These are phyloP conservation scores for Coriolopsis trogii DNA, from an alignment of 1,284 basidiomycete species.

Conservation along the genomic window DNA sequence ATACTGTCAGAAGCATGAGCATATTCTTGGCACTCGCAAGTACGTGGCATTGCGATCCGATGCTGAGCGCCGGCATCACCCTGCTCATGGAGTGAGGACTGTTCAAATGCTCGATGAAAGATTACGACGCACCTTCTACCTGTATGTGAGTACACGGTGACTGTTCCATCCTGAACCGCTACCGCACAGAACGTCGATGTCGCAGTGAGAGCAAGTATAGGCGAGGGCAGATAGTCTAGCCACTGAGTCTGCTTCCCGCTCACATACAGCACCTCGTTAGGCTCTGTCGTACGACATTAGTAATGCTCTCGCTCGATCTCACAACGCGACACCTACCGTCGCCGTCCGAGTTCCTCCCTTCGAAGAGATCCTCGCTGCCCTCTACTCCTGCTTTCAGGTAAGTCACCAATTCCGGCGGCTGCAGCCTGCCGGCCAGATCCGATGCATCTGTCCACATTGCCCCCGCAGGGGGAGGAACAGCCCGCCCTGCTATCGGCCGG, in stretches of 20 bases:
- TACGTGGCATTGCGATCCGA: slow-evolving; percentile 74
- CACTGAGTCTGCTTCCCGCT: slow-evolving; percentile 75
- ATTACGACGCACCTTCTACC: slow-evolving; percentile 59
- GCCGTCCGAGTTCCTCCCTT: slow-evolving; percentile 78
- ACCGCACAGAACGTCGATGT: slow-evolving; percentile 75
- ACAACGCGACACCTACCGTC: slow-evolving; percentile 45
- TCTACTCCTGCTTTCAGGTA: slow-evolving; percentile 62
- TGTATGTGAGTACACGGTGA: slow-evolving; percentile 79
- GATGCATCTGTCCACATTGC: slow-evolving; percentile 21
- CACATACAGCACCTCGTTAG: slow-evolving; percentile 70
- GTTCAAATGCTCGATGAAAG: background rate
- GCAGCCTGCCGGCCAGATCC: slow-evolving; percentile 39
- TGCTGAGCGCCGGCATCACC: slow-evolving; percentile 70
- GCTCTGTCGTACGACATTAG: slow-evolving; percentile 39
- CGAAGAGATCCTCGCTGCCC: slow-evolving; percentile 68
- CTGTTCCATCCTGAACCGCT: slow-evolving; percentile 73
- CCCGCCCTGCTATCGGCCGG: slow-evolving; percentile 49
- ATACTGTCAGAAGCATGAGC: slow-evolving; percentile 73
- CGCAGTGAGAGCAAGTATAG: slow-evolving; percentile 67
- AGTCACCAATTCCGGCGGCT: slow-evolving; percentile 59
- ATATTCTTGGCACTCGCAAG: slow-evolving; percentile 66
- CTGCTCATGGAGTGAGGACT: slow-evolving; percentile 40
- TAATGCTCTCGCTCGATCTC: too few species aligned
- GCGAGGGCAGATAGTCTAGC: slow-evolving; percentile 84
- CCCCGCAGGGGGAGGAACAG: slow-evolving; percentile 10